Evolutionary conservation across 345 rosid genomes (phyloP).

Genomic region (Camelina neglecta): DNA sequence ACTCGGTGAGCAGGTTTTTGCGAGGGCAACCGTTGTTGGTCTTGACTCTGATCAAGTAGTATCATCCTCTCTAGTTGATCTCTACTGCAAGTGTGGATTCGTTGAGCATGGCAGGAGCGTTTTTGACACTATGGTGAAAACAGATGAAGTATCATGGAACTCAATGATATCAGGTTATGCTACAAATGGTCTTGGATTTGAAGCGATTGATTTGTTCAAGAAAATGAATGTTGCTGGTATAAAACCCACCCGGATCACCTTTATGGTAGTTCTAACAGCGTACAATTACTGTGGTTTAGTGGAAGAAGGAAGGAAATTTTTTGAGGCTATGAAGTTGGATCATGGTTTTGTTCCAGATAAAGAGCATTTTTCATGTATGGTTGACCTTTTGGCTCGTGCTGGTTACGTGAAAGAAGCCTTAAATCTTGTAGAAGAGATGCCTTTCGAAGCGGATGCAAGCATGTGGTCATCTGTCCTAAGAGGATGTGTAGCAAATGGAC

Average conservation of each 20-base stretch:
- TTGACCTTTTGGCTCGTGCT: conserved; percentile 81
- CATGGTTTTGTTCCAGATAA: conserved; percentile 64
- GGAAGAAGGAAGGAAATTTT: conserved; percentile 72
- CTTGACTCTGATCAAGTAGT: conserved; percentile 68
- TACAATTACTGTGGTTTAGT: conserved; percentile 87
- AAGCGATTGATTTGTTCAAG: conserved; percentile 65
- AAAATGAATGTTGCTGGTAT: conserved; percentile 70
- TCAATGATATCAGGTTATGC: conserved; percentile 91
- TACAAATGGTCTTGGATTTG: conserved; percentile 70
- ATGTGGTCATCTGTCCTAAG: conserved; percentile 79
- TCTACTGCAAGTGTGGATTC: conserved; percentile 66
- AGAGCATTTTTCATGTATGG: conserved; percentile 81
- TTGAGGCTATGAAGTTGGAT: conserved; percentile 60
- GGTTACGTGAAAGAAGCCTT: conserved; percentile 75
- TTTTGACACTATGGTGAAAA: conserved; percentile 59
- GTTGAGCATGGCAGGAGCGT: conserved; percentile 61
- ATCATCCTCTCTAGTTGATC: conserved; percentile 79
- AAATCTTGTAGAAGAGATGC: conserved; percentile 60
- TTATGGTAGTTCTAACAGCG: conserved; percentile 68
- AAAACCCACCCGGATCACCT: conserved; percentile 59
- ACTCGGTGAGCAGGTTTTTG: conserved; percentile 80
- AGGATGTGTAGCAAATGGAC: conserved; percentile 76
- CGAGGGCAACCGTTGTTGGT: conserved; percentile 62
- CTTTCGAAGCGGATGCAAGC: conserved; percentile 65
- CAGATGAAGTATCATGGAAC: conserved; percentile 80